A percentile compares a stretch with the other conserved stretches of the same genome.
Evolutionary conservation across 164 flowering plant genomes (phyloP).

Genomic region (Sedum album): DNA sequence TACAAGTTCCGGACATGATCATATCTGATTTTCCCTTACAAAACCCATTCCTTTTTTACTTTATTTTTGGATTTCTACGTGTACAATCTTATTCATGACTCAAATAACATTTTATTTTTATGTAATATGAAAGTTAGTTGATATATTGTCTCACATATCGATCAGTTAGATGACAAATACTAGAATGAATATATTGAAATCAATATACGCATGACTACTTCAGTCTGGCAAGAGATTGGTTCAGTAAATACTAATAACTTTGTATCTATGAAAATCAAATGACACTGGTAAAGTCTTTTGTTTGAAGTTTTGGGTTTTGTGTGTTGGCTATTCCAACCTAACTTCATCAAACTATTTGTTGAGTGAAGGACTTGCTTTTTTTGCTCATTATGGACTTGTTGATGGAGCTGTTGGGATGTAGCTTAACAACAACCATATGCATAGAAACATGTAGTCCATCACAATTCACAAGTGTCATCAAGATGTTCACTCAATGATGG

Average conservation of each 20-base stretch:
- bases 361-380: background rate
- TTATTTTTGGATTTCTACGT: background rate
- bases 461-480: background rate
- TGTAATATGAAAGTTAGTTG: too few species aligned
- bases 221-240: too few species aligned
- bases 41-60: background rate
- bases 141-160: too few species aligned
- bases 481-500: background rate
- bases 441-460: background rate
- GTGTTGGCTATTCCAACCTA: background rate
- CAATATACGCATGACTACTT: too few species aligned
- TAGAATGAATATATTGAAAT: too few species aligned
- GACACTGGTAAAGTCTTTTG: background rate
- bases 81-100: background rate
- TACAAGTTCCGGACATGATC: conserved; percentile 27
- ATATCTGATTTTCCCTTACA: background rate
- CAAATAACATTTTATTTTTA: background rate
- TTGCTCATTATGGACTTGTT: background rate
- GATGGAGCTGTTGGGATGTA: conserved; percentile 4
- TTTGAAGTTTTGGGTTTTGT: background rate
- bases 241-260: too few species aligned
- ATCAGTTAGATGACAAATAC: too few species aligned
- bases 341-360: background rate
- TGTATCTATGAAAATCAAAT: background rate
- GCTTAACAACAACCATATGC: conserved; percentile 2